Evolutionary conservation across 1,284 basidiomycete genomes (phyloP), one percentile per base, ranked within the genome.

Genomic region (Calocybe gambosa): DNA sequence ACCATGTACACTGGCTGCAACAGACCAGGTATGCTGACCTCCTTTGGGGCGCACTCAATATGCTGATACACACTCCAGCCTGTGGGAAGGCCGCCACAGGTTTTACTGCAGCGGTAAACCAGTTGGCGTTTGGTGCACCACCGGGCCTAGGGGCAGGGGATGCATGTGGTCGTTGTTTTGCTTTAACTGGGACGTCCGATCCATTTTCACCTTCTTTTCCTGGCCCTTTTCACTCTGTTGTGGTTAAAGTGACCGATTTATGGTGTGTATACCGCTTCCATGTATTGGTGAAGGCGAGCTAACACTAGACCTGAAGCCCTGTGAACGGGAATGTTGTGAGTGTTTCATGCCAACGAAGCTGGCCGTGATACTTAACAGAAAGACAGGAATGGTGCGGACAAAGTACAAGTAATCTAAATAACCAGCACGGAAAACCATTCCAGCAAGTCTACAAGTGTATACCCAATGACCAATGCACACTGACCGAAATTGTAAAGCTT

Each of bases 101-200:
- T 3, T 79, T 64, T 57, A 77, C 74, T 6, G 78, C 78, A 15
- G 78, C 78, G 1, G 69, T 80, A 6, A 75, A 67, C 56, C 76
- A 79, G 60, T 69, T 79, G 23, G 59, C 77, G 0, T 80, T 77
- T 52, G 78, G 77, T 33, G 66, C 75, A 19, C 46, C 56, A 6
- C 71, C 77, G 9, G 75, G 76, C 0, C 33, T 64, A 0, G 77
- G 77, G 13, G 60, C 75, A 9, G 78, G 78, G n/a, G 78, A 80
- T 58, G 78, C 74, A 15, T 82, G 78, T 53, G 77, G 77, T 18
- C 71, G 77, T 38, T 79, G 78, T 65, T 80, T 79, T 56, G 62
- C 68, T 10, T 29, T 80, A 43, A 76, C 77, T 1, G 76, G 66
- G n/a, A 66, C 55, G 15, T 54, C 61, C 10, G 77, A 80, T 55